Evolutionary conservation across 1,284 basidiomycete genomes (phyloP).

Genomic region (Trichosporon sp.): DNA sequence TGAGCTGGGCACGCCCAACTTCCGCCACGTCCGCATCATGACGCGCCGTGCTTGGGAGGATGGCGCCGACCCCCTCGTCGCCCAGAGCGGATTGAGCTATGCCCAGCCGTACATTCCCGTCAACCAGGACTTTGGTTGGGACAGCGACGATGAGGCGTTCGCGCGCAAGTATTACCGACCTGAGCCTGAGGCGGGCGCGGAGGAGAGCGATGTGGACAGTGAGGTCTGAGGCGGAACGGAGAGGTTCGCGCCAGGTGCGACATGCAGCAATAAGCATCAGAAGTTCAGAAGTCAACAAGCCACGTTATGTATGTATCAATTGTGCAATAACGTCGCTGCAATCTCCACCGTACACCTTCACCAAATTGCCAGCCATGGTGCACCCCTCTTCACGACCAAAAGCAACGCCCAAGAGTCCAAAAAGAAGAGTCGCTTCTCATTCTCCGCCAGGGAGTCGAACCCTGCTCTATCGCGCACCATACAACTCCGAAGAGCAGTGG

Average conservation of each 20-base stretch:
- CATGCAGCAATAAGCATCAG: background rate
- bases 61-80: background rate
- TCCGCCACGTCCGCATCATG: background rate
- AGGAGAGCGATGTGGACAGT: background rate
- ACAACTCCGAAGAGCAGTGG: no score
- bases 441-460: no score
- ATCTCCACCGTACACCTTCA: no score
- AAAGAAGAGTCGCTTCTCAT: no score
- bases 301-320: background rate
- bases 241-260: no score
- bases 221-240: no score
- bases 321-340: background rate
- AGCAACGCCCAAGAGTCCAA: no score
- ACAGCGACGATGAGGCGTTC: constrained; percentile 4
- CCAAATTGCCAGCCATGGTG: no score
- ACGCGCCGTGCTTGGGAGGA: background rate
- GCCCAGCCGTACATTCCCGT: background rate
- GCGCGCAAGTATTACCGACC: background rate
- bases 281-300: background rate
- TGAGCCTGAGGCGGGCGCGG: background rate
- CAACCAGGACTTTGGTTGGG: constrained; percentile 16
- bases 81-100: background rate
- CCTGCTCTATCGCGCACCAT: background rate
- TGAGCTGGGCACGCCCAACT: constrained; percentile 8
- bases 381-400: no score